Evolutionary conservation across 148 eudicot genomes (phyloP), one percentile per base, ranked within the genome.

Genomic region (Rhododendron henanense): DNA sequence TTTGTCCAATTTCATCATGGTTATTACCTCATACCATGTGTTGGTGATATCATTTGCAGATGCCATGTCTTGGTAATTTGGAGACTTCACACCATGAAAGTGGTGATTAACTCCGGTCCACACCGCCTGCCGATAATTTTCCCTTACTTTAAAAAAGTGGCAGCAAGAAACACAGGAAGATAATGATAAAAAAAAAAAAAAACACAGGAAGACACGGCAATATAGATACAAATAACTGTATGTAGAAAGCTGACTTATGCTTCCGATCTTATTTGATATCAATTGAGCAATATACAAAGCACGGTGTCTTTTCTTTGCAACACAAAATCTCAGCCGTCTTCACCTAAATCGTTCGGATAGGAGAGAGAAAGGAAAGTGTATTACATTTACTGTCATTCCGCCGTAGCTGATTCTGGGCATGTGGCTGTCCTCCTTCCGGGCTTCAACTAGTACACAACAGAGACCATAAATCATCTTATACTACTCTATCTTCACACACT

Each of bases 371-470:
- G 13, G 8, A 19, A 2, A 25, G 33, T 10, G 51, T 1, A 5
- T 50, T 14, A 84, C 23, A 71, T 84, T 63, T 84, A 21, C 59
- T 50, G 33, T 51, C 35, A 23, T 31, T 48, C 33, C 0, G 33
- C 14, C 6, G 48, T 6, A 13, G 25, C 65, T 50, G 55, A 73
- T 50, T 84, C 80, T 74, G 59, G 80, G 80, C 69, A 74, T 9
- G 63, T 2, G 35, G 67, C 65, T 33, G 67, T 51, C 86, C 65
- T 82, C 44, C 31, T 57, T 63, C 23, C 83, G 44, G 71, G 41
- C 55, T 33, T 61, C 75, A 63, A 86, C 82, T 45, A 45, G 33
- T 21, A 69, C 82, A 83, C 75, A 74, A 28, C 76, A 82, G 33
- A 71, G 21, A 71, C 2, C 55, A 39, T 25, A 51, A 81, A 7